Conservation (phyloP, 495 filamentous ascomycete genomes). For the Evernia prunastri region DNA sequence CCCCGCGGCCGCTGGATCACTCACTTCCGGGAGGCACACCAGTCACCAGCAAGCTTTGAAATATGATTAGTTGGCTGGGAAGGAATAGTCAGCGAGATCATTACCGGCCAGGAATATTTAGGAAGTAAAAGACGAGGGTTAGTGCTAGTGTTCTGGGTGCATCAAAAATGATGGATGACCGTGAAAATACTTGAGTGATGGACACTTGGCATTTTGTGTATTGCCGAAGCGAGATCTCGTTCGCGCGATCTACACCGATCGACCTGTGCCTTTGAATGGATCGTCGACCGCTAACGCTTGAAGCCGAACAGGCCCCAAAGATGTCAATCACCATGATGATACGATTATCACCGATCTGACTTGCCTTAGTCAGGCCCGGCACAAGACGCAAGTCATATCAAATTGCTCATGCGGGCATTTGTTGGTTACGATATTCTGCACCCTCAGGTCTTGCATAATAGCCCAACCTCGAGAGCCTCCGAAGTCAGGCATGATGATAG, state of each 20-base stretch:
- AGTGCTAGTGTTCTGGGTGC: background rate
- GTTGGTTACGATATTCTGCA: background rate
- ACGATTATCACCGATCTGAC: background rate
- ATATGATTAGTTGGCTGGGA: background rate
- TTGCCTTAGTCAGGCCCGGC: background rate
- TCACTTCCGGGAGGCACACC: background rate
- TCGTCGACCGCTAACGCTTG: slow-evolving; percentile 7
- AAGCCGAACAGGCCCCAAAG: slow-evolving; percentile 3
- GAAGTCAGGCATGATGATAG: background rate
- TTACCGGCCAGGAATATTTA: background rate
- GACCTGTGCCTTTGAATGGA: background rate
- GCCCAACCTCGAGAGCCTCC: too few relatives aligned
- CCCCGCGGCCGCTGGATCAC: background rate
- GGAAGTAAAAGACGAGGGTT: background rate
- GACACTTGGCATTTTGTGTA: background rate
- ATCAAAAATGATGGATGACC: background rate
- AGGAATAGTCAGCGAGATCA: background rate
- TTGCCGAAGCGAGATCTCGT: slow-evolving; percentile 5
- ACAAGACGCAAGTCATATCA: background rate
- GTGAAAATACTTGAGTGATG: background rate
- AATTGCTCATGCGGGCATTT: background rate
- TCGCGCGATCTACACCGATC: slow-evolving; percentile 8
- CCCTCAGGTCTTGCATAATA: background rate
- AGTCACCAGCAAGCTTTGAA: background rate
- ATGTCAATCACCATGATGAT: background rate